phyloP scores from a whole-genome alignment of 305 asterid genomes.

The Fraxinus sp. region DNA sequence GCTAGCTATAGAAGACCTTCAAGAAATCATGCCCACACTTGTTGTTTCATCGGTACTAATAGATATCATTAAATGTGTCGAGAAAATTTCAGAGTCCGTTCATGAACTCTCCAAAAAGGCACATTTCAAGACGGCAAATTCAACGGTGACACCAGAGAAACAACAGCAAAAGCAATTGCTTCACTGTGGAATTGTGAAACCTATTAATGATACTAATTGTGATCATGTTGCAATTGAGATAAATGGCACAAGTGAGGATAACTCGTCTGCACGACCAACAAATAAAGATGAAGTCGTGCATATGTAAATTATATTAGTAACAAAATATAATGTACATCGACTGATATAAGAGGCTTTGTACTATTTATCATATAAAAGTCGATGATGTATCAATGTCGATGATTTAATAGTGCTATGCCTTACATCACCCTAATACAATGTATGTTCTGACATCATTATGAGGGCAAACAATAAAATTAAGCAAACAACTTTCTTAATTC shows the following conservation, averaged over 20 bases:
- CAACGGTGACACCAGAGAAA: not conserved
- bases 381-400: conserved; percentile 39
- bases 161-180: conserved; percentile 30
- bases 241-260: not conserved
- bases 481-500: not conserved
- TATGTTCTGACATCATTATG: not conserved
- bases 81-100: conserved; percentile 39
- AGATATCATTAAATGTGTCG: conserved; percentile 49
- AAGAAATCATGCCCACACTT: conserved; percentile 42
- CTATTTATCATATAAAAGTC: conserved; percentile 19
- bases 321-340: conserved; percentile 2
- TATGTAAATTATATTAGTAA: not conserved
- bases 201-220: conserved; percentile 25
- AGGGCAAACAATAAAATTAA: not conserved
- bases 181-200: conserved; percentile 53
- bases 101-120: conserved; percentile 49
- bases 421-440: not conserved
- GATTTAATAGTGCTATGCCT: not conserved
- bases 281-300: not conserved
- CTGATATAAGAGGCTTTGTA: conserved; percentile 31
- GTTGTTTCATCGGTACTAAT: conserved; percentile 51
- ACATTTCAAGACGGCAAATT: conserved; percentile 29
- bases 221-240: conserved; percentile 33
- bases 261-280: not conserved
- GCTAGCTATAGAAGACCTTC: conserved; percentile 27